Percentiles rank a stretch among this genome's conserved stretches.
Evolutionary conservation across 164 flowering plant species (phyloP).

Genomic region (Echeveria elegans): DNA sequence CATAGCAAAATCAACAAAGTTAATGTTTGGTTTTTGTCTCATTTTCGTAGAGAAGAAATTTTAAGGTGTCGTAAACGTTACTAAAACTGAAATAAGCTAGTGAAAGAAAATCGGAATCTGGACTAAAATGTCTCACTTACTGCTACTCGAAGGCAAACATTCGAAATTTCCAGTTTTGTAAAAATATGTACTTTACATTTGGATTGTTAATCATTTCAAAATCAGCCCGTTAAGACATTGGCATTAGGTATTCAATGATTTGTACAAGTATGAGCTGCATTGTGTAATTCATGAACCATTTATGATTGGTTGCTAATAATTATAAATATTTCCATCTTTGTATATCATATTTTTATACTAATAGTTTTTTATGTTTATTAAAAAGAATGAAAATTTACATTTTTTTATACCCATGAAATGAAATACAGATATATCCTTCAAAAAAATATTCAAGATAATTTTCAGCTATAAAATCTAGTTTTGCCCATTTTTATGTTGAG

Average conservation of each 20-base stretch:
- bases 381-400: not conserved
- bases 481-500: not conserved
- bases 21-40: not conserved
- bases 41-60: not conserved
- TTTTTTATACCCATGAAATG: not conserved
- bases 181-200: not conserved
- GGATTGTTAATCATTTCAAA: not conserved
- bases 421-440: not conserved
- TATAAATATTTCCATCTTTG: not conserved
- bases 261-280: conserved; percentile 3
- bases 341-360: not conserved
- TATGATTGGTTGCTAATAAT: not conserved
- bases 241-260: not conserved
- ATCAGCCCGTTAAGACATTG: not conserved
- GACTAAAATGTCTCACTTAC: not conserved
- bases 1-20: not conserved
- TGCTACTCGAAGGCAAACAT: not conserved
- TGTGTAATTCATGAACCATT: conserved; percentile 1
- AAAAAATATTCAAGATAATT: not conserved
- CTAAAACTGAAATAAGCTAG: not conserved
- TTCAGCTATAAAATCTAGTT: conserved; percentile 4
- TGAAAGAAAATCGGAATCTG: not conserved
- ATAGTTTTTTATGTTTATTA: not conserved
- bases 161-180: not conserved
- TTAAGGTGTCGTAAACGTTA: not conserved